Conservation (phyloP, 345 rosid genomes). For the Gossypium anomalum region DNA sequence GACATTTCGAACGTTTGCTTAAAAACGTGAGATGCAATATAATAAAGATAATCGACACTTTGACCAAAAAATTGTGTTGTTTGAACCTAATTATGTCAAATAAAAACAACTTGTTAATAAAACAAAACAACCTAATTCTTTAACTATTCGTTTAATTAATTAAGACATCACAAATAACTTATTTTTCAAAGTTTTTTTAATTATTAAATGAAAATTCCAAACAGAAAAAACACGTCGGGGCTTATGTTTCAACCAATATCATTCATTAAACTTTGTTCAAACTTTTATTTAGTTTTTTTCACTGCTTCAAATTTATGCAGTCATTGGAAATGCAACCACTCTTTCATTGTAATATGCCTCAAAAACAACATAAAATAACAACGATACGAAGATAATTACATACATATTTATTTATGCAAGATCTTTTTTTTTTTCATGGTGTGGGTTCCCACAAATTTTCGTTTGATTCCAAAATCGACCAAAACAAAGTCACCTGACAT, state of each 20-base stretch:
- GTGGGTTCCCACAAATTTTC: slow-evolving; percentile 18
- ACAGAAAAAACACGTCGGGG: not conserved
- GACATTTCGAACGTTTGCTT: too few species aligned
- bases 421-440: not conserved
- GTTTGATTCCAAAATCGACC: slow-evolving; percentile 11
- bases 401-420: not conserved
- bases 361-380: too few species aligned
- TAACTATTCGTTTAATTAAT: not conserved
- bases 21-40: too few species aligned
- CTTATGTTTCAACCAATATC: slow-evolving; percentile 2
- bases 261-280: not conserved
- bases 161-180: not conserved
- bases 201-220: not conserved
- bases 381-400: not conserved
- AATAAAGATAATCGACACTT: not conserved
- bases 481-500: slow-evolving; percentile 4
- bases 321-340: too few species aligned
- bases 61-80: not conserved
- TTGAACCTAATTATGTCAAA: too few species aligned
- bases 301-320: too few species aligned
- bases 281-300: too few species aligned
- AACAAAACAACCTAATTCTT: not conserved
- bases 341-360: too few species aligned
- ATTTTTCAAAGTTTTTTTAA: not conserved
- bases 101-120: not conserved